A percentile compares a stretch with the other conserved stretches of the same genome.
Conservation (phyloP, 225 moss, liverwort and hornwort species). For the Marchantia polymorpha region DNA sequence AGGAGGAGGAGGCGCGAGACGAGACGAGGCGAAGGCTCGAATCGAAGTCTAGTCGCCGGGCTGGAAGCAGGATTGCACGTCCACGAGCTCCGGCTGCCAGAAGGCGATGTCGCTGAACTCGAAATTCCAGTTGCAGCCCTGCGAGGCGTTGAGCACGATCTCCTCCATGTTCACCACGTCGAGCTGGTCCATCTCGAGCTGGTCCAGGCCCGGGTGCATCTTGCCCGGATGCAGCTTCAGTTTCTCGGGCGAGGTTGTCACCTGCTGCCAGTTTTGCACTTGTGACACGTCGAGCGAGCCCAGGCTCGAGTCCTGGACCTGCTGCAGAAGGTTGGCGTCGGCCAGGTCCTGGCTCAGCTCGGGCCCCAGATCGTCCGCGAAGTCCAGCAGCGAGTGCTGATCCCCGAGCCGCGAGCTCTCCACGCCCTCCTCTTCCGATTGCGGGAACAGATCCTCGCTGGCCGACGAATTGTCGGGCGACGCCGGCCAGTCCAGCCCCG, state of each 20-base stretch:
- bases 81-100: slow-evolving; percentile 19
- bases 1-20: too few species aligned
- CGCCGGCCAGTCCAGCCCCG: slow-evolving; percentile 35
- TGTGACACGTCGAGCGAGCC: neutral
- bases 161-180: slow-evolving; percentile 20
- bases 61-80: neutral
- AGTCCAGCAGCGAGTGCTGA: slow-evolving; percentile 6
- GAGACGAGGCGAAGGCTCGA: neutral
- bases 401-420: slow-evolving; percentile 16
- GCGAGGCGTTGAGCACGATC: slow-evolving; percentile 13
- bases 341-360: neutral
- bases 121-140: slow-evolving; percentile 16
- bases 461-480: slow-evolving; percentile 21
- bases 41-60: neutral
- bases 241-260: slow-evolving; percentile 6
- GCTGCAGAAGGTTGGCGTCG: neutral
- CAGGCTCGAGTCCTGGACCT: slow-evolving; percentile 4
- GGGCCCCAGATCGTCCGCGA: slow-evolving; percentile 1
- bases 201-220: neutral
- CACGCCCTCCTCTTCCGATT: slow-evolving; percentile 30
- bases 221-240: slow-evolving; percentile 13
- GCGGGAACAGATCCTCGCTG: slow-evolving; percentile 26
- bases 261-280: slow-evolving; percentile 5
- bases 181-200: neutral
- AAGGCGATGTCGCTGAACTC: slow-evolving; percentile 13